Evolutionary conservation across 352 stramenopile genomes (phyloP).

Genomic region (Pythium periplocum): DNA sequence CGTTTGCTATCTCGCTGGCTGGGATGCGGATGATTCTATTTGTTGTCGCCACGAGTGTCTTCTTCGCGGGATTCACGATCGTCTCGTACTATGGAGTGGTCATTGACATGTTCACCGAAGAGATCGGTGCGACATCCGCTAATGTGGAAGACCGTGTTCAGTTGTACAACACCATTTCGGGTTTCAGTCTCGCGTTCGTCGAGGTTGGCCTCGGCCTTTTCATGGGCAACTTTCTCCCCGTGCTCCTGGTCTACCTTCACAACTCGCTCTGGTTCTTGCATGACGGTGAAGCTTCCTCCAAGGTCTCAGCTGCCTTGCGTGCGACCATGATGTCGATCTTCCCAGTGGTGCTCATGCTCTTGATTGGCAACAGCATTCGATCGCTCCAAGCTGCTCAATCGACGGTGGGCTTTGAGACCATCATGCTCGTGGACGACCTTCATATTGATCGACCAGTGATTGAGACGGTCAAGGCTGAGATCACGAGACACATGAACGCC

Average conservation of each 20-base stretch:
- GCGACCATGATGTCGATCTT: slow-evolving; percentile 25
- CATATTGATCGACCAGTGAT: slow-evolving; percentile 27
- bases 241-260: slow-evolving; percentile 42
- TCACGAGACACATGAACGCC: slow-evolving; percentile 9
- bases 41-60: slow-evolving; percentile 18
- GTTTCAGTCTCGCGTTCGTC: slow-evolving; percentile 35
- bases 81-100: slow-evolving; percentile 24
- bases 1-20: too few relatives aligned
- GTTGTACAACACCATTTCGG: slow-evolving; percentile 40
- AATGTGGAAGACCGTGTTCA: slow-evolving; percentile 26
- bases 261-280: slow-evolving; percentile 38
- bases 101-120: slow-evolving; percentile 31
- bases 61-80: slow-evolving; percentile 27
- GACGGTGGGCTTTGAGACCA: slow-evolving; percentile 38
- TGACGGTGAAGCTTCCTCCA: slow-evolving; percentile 9
- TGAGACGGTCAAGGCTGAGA: slow-evolving; percentile 18
- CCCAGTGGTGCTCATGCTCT: slow-evolving; percentile 33
- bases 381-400: slow-evolving; percentile 43
- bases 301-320: slow-evolving; percentile 6
- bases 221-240: slow-evolving; percentile 29
- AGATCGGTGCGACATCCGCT: slow-evolving; percentile 25
- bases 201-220: slow-evolving; percentile 33
- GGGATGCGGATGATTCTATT: too few relatives aligned
- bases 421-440: slow-evolving; percentile 38
- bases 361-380: slow-evolving; percentile 40